phyloP scores from a whole-genome alignment of 805 yeast genomes.

The Saccharomycopsis fibuligera region DNA sequence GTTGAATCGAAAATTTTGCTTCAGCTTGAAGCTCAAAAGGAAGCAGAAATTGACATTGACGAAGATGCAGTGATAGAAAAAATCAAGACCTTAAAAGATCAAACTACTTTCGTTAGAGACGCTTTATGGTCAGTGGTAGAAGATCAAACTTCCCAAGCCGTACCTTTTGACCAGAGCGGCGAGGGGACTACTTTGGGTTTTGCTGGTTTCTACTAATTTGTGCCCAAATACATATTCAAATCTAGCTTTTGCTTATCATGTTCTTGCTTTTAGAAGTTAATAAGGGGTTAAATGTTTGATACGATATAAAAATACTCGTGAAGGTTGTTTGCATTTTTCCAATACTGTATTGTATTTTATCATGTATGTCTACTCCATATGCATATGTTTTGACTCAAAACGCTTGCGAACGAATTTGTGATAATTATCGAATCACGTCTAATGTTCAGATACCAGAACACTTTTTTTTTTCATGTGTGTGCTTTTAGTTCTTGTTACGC shows the following conservation, averaged over 20 bases:
- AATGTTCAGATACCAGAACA: too few relatives aligned
- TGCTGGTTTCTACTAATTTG: slow-evolving; percentile 43
- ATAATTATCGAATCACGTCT: too few relatives aligned
- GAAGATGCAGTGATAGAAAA: slow-evolving; percentile 25
- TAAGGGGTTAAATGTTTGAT: background rate
- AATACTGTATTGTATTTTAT: background rate
- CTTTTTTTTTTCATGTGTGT: background rate
- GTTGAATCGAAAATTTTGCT: slow-evolving; percentile 14
- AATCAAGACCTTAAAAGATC: slow-evolving; percentile 24
- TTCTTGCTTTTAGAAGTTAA: background rate
- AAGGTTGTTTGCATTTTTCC: background rate
- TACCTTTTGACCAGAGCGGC: slow-evolving; percentile 41
- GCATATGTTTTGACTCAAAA: too few relatives aligned
- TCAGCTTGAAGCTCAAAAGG: slow-evolving; percentile 13
- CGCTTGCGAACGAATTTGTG: too few relatives aligned
- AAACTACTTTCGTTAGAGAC: slow-evolving; percentile 39
- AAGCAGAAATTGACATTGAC: slow-evolving; percentile 43
- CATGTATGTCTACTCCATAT: too few relatives aligned
- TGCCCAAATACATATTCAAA: too few relatives aligned
- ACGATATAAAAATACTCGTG: background rate
- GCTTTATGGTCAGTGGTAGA: slow-evolving; percentile 71
- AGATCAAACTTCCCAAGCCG: slow-evolving; percentile 42
- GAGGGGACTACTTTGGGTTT: slow-evolving; percentile 85
- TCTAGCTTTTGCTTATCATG: background rate
- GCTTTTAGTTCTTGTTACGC: background rate